A percentile compares a stretch with the other conserved stretches of the same genome.
Evolutionary conservation across 2,329 filamentous ascomycete genomes (phyloP).

Genomic region (Dactylonectria estremocensis): DNA sequence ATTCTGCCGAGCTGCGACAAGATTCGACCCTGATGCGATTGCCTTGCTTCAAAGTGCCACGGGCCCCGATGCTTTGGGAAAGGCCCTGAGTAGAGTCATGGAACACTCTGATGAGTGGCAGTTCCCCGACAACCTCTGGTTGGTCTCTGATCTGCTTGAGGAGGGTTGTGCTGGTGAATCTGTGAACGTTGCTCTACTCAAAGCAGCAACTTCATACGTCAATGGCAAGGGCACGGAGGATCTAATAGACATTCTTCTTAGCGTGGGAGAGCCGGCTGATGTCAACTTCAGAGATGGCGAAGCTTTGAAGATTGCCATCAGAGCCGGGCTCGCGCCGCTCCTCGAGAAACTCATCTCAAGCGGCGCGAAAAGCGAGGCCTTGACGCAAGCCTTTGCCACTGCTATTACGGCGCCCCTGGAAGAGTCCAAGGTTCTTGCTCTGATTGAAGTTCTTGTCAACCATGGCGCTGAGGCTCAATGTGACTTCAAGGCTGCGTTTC

Average conservation of each 20-base stretch:
- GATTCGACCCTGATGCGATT: conserved; percentile 14
- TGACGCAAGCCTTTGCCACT: conserved; percentile 8
- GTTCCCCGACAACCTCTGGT: conserved; percentile 7
- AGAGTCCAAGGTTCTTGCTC: background rate
- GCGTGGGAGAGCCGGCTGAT: conserved; percentile 2
- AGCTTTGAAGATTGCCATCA: conserved; percentile 16
- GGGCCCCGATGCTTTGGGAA: conserved; percentile 5
- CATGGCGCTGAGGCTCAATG: background rate
- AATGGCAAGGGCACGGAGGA: background rate
- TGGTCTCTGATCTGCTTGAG: conserved; percentile 10
- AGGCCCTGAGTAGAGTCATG: conserved; percentile 5
- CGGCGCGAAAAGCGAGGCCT: background rate
- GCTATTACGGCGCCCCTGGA: conserved; percentile 1
- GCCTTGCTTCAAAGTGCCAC: conserved; percentile 8
- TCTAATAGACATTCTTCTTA: conserved; percentile 7
- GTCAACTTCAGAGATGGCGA: conserved; percentile 23
- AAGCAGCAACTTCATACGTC: conserved; percentile 2
- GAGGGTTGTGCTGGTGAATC: background rate
- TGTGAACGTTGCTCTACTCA: conserved; percentile 12
- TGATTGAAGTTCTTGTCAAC: conserved; percentile 6
- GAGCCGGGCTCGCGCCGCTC: background rate
- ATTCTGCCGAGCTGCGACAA: conserved; percentile 20
- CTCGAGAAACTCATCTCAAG: conserved; percentile 5
- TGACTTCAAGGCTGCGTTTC: conserved; percentile 4
- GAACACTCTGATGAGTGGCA: conserved; percentile 9